Evolutionary conservation across 495 filamentous ascomycete genomes (phyloP).

Genomic region (Lasiosphaeria ovina): DNA sequence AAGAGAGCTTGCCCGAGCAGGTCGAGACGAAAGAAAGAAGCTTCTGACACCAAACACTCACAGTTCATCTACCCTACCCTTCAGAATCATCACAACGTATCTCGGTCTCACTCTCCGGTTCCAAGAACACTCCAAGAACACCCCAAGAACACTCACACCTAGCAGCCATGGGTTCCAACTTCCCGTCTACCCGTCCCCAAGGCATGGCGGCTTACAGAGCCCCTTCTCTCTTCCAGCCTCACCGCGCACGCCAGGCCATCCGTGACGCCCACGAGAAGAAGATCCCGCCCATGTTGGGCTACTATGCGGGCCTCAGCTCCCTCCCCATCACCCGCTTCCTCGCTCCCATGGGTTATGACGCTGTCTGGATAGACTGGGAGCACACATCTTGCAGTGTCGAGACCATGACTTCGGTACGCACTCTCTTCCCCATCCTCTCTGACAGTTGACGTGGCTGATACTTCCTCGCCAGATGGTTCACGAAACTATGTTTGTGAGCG

Average conservation of each 20-base stretch:
- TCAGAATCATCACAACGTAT: background rate
- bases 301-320: slow-evolving; percentile 37
- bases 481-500: slow-evolving; percentile 41
- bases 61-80: background rate
- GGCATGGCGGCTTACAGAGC: slow-evolving; percentile 41
- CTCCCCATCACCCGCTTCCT: slow-evolving; percentile 35
- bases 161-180: slow-evolving; percentile 15
- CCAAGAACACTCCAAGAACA: too few relatives aligned
- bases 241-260: slow-evolving; percentile 42
- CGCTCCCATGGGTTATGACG: slow-evolving; percentile 40
- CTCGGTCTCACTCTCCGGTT: background rate
- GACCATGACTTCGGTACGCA: slow-evolving; percentile 42
- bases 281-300: slow-evolving; percentile 40
- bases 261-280: slow-evolving; percentile 43
- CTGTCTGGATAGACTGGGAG: slow-evolving; percentile 48
- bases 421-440: background rate
- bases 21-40: too few relatives aligned
- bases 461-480: slow-evolving; percentile 40
- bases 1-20: too few relatives aligned
- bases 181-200: slow-evolving; percentile 7
- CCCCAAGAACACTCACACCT: too few relatives aligned
- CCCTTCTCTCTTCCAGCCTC: slow-evolving; percentile 45
- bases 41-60: too few relatives aligned
- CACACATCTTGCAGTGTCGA: slow-evolving; percentile 42
- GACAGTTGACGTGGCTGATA: too few relatives aligned